These are phyloP conservation scores for Pyrenopolyporus hunteri DNA, from an alignment of 495 filamentous ascomycete species.

Conservation along the genomic window DNA sequence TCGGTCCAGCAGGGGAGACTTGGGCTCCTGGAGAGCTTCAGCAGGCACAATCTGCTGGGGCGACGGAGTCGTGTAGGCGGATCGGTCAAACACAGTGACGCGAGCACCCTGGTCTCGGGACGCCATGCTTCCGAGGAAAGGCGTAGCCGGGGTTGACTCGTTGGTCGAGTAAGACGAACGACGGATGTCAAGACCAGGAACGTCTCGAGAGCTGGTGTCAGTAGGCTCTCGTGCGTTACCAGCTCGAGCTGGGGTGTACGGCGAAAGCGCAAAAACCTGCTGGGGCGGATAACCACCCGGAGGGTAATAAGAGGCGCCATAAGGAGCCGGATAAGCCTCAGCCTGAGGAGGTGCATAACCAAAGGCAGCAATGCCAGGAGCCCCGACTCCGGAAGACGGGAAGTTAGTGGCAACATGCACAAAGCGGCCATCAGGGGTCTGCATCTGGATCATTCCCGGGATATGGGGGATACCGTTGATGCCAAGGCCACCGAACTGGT, in stretches of 20 bases:
- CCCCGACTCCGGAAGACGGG: constrained; percentile 34
- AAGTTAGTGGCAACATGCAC: constrained; percentile 40
- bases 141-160: constrained; percentile 68
- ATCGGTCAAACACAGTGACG: constrained; percentile 65
- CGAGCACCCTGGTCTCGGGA: constrained; percentile 57
- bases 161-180: constrained; percentile 72
- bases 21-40: constrained; percentile 50
- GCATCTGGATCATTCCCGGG: constrained; percentile 38
- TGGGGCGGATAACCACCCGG: constrained; percentile 33
- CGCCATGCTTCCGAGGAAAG: constrained; percentile 60
- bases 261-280: constrained; percentile 48
- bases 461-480: constrained; percentile 33
- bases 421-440: constrained; percentile 46
- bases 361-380: constrained; percentile 31
- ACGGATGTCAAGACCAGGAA: constrained; percentile 65
- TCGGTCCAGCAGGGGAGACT: constrained; percentile 67
- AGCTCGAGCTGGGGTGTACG: constrained; percentile 56
- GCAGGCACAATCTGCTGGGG: constrained; percentile 62
- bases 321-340: constrained; percentile 30
- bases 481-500: constrained; percentile 37
- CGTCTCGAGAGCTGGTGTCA: constrained; percentile 52
- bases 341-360: constrained; percentile 33
- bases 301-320: constrained; percentile 26
- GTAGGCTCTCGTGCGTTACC: constrained; percentile 45
- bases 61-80: constrained; percentile 66